Percentiles rank a stretch among this genome's conserved stretches.
These are phyloP conservation scores for Henckelia pumila DNA, from an alignment of 257 asterid genomes.

Conservation along the genomic window DNA sequence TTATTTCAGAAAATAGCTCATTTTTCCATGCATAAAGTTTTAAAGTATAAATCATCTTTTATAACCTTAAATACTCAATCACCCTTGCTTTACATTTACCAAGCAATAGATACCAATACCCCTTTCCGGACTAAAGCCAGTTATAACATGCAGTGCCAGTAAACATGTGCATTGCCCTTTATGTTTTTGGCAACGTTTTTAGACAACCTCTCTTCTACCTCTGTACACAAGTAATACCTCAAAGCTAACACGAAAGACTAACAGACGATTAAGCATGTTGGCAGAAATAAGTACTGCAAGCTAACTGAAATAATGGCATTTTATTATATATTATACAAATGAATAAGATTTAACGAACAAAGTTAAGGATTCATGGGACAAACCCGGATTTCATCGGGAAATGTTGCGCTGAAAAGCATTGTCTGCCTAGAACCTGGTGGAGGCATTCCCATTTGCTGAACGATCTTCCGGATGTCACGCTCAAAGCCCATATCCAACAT, in stretches of 20 bases:
- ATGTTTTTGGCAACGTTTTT: too few relatives aligned
- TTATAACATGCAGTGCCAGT: too few relatives aligned
- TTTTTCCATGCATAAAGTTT: too few relatives aligned
- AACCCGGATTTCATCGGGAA: conserved; percentile 65
- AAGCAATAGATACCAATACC: not conserved
- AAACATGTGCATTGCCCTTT: not conserved
- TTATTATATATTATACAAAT: not conserved
- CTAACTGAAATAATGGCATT: not conserved
- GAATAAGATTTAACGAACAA: not conserved
- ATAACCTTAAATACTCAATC: too few relatives aligned
- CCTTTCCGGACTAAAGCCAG: not conserved
- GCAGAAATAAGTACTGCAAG: not conserved
- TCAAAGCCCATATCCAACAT: conserved; percentile 92
- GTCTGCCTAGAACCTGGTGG: conserved; percentile 64
- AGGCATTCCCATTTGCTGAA: conserved; percentile 65
- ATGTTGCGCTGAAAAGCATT: conserved; percentile 77
- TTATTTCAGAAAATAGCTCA: too few relatives aligned
- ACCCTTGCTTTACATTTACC: too few relatives aligned
- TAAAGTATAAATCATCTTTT: too few relatives aligned
- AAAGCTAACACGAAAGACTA: not conserved
- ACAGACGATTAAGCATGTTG: not conserved
- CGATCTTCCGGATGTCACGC: conserved; percentile 58
- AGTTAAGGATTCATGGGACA: not conserved
- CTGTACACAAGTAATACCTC: not conserved
- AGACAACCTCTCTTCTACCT: not conserved